phyloP scores from a whole-genome alignment of 352 stramenopile species.

The Phytopythium ostracodes region DNA sequence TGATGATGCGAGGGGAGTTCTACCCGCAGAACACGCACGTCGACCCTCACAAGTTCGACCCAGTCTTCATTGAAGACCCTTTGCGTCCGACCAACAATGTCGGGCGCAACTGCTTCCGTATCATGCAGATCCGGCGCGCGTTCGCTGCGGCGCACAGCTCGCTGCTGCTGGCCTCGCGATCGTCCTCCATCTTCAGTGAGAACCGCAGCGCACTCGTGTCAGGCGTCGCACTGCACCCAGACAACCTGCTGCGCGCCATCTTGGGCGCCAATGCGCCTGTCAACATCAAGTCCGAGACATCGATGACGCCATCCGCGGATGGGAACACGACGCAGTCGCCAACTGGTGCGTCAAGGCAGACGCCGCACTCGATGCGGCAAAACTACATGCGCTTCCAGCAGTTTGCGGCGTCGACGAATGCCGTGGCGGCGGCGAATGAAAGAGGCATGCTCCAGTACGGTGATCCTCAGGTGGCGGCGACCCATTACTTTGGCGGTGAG shows the following conservation, averaged over 20 bases:
- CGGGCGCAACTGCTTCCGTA: constrained; percentile 94
- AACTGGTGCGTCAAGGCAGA: constrained; percentile 4
- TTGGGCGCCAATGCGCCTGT: constrained; percentile 50
- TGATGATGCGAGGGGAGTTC: constrained; percentile 24
- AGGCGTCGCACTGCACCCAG: constrained; percentile 66
- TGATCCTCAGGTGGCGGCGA: constrained; percentile 10
- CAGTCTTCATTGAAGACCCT: constrained; percentile 95
- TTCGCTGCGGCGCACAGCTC: constrained; percentile 72
- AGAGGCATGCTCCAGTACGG: constrained; percentile 11
- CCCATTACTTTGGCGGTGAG: constrained; percentile 15
- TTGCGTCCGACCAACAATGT: constrained; percentile 94
- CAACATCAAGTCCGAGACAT: constrained; percentile 43
- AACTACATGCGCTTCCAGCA: constrained; percentile 16
- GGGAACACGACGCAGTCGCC: background rate
- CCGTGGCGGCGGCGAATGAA: background rate
- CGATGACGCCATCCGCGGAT: constrained; percentile 1
- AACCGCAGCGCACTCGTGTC: constrained; percentile 56
- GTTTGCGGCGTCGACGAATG: background rate
- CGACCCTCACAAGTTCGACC: constrained; percentile 91
- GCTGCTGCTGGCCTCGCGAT: constrained; percentile 58
- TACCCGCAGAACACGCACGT: constrained; percentile 46
- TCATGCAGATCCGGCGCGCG: constrained; percentile 84
- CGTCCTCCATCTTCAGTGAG: constrained; percentile 41
- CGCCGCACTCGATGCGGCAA: constrained; percentile 12
- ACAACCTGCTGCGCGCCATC: constrained; percentile 77